A percentile compares a stretch with the other conserved stretches of the same genome.
Evolutionary conservation across 2,329 filamentous ascomycete species (phyloP).

Genomic region (Arthrinium puccinioides): DNA sequence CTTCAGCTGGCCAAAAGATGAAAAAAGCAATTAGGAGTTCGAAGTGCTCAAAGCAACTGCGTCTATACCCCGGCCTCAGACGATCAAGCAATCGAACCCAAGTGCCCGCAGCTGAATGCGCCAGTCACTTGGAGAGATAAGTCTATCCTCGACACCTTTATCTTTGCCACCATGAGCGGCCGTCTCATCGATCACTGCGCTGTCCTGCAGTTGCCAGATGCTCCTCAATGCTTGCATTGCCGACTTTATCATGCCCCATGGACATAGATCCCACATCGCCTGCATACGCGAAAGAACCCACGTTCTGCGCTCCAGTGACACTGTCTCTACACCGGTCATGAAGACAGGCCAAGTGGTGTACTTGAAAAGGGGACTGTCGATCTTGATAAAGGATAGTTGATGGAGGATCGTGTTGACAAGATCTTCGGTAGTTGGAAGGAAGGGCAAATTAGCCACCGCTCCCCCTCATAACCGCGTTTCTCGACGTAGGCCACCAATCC

Average conservation of each 20-base stretch:
- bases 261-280: conserved; percentile 35
- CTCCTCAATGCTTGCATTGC: conserved; percentile 41
- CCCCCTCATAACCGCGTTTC: background rate
- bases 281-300: conserved; percentile 45
- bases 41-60: no score
- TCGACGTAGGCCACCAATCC: conserved; percentile 12
- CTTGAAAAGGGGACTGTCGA: conserved; percentile 46
- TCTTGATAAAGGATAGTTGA: conserved; percentile 41
- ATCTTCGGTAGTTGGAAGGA: conserved; percentile 33
- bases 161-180: background rate
- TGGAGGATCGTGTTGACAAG: conserved; percentile 42
- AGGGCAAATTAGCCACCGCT: conserved; percentile 11
- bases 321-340: conserved; percentile 48
- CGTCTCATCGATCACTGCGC: conserved; percentile 9
- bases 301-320: conserved; percentile 34
- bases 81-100: conserved; percentile 38
- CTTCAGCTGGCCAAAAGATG: background rate
- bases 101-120: conserved; percentile 34
- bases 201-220: conserved; percentile 38
- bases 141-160: background rate
- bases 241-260: conserved; percentile 44
- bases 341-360: conserved; percentile 54
- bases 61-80: no score
- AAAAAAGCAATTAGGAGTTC: background rate
- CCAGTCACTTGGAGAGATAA: conserved; percentile 21